Base-by-base conservation (phyloP, 768 basidiomycete species). In the Rhizopogon vinicolor region DNA sequence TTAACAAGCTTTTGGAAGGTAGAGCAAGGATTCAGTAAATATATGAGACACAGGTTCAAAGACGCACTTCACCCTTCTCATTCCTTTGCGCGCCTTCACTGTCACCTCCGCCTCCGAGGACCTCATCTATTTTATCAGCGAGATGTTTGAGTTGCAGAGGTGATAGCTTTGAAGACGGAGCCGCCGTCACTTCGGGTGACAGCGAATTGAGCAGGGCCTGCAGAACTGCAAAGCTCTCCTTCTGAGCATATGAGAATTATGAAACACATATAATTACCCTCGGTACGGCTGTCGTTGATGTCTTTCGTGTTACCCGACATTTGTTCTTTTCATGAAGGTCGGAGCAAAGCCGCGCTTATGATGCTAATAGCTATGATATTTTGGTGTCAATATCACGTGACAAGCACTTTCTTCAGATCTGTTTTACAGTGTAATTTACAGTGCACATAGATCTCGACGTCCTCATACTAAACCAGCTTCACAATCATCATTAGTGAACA, bases 51-150 rank as follows among this genome's bases (percentile, higher is more conserved):
- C 44, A 60, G 52, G 35, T 48, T 56, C 56, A n/a, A 54, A 51
- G 44, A 73, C 80, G 61, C 74, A 88, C 89, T 81, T 89, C 82
- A 76, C 80, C 82, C 69, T 75, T 75, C 68, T 80, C 80, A 55
- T 82, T 79, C 52, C 74, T 73, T 50, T 74, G 72, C 7, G 68
- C 62, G 48, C 63, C 62, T 25, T 63, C 70, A 41, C 66, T 63
- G 46, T 76, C 75, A 41, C 71, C 74, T 13, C 79, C 82, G 19
- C 86, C 71, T 16, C 54, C 63, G 5, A 72, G 40, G 14, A 91
- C 65, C 60, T 88, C 77, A 16, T 72, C 75, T 12, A 91, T 72
- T 65, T 79, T 86, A 53, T 83, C 76, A 3, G 86, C 82, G 22
- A 91, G 65, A 57, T 72, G 79, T 56, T 72, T 70, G 19, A 83